Conservation (phyloP, 2,329 filamentous ascomycete species). For the Arachnomyces sp. region DNA sequence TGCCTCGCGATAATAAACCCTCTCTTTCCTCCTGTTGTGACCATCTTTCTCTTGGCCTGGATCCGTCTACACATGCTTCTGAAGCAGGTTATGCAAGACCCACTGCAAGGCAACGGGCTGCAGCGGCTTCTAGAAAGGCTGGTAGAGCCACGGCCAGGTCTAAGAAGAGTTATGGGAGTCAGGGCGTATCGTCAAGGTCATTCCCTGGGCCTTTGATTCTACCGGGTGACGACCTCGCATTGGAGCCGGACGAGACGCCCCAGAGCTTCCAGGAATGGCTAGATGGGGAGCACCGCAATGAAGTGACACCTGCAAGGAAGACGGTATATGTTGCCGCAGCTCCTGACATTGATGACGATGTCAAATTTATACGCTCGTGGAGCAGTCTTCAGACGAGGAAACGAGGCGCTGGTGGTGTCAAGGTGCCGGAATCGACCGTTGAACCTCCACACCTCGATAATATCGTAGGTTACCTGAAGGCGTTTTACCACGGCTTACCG, state of each 20-base stretch:
- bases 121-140: conserved; percentile 10
- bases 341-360: conserved; percentile 32
- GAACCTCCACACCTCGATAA: conserved; percentile 18
- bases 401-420: neutral
- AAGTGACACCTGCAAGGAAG: conserved; percentile 37
- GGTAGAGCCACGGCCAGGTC: conserved; percentile 1
- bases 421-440: neutral
- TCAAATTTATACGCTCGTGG: conserved; percentile 40
- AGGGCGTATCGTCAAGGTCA: conserved; percentile 11
- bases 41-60: neutral
- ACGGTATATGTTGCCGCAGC: conserved; percentile 48
- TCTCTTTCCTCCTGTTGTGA: neutral
- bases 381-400: conserved; percentile 17
- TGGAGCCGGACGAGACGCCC: conserved; percentile 43
- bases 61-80: conserved; percentile 26
- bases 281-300: conserved; percentile 39
- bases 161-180: conserved; percentile 5
- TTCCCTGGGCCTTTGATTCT: conserved; percentile 55
- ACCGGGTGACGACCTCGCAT: conserved; percentile 50
- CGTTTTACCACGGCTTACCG: conserved; percentile 48
- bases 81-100: conserved; percentile 26
- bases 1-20: too few species aligned
- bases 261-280: conserved; percentile 50
- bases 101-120: conserved; percentile 16
- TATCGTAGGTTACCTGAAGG: conserved; percentile 36